Percentiles rank a stretch among this genome's conserved stretches.
Conservation (phyloP, 1,139 yeast species). For the Geotrichum macrosporum region DNA sequence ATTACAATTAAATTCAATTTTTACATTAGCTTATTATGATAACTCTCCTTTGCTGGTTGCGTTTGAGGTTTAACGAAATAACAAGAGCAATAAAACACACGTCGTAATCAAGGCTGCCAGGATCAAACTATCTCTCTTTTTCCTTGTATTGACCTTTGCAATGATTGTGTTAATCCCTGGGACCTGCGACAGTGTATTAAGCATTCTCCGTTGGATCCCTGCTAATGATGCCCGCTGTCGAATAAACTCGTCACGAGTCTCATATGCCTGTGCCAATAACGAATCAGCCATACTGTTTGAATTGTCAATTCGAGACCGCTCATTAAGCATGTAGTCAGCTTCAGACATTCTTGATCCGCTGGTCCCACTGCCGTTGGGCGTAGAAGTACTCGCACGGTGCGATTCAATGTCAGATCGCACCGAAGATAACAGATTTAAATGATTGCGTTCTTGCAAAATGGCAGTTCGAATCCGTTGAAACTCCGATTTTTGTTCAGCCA, state of each 20-base stretch:
- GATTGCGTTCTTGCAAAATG: conserved; percentile 69
- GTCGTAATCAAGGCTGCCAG: conserved; percentile 67
- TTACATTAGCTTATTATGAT: no score
- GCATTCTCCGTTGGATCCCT: conserved; percentile 61
- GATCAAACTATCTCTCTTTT: conserved; percentile 83
- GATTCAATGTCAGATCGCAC: conserved; percentile 74
- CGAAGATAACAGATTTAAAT: conserved; percentile 65
- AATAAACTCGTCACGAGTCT: conserved; percentile 78
- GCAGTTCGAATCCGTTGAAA: conserved; percentile 55
- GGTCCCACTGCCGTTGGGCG: conserved; percentile 57
- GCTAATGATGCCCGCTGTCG: conserved; percentile 64
- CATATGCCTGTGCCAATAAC: conserved; percentile 75
- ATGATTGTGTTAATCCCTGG: conserved; percentile 82
- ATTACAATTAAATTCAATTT: no score
- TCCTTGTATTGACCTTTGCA: conserved; percentile 77
- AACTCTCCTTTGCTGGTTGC: no score
- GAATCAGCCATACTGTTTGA: conserved; percentile 76
- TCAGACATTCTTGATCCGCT: conserved; percentile 42
- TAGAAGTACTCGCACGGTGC: conserved; percentile 45
- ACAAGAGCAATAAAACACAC: conserved; percentile 68
- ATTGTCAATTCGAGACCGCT: conserved; percentile 65
- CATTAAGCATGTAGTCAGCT: conserved; percentile 73
- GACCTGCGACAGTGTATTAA: conserved; percentile 57
- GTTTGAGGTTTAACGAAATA: conserved; percentile 31
- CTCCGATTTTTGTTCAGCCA: conserved; percentile 65